Evolutionary conservation across 768 basidiomycete species (phyloP).

Genomic region (Lyophyllum atratum): DNA sequence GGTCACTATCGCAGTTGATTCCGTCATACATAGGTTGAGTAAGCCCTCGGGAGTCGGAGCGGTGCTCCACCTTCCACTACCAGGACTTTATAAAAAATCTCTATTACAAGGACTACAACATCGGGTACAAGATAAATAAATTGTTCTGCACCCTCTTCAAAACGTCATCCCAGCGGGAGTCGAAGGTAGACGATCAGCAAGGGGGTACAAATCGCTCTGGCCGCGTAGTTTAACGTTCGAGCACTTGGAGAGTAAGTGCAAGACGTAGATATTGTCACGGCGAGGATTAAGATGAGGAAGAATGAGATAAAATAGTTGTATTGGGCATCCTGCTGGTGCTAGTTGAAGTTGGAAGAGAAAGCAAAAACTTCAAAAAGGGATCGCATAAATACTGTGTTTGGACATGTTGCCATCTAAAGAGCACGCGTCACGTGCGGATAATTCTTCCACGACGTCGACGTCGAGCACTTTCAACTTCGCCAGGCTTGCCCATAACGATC

Average conservation of each 20-base stretch:
- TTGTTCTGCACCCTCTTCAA: slow-evolving; percentile 46
- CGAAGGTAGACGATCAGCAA: slow-evolving; percentile 63
- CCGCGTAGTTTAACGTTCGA: slow-evolving; percentile 72
- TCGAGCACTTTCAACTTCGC: too few species aligned
- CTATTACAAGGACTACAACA: not conserved
- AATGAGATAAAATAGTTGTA: not conserved
- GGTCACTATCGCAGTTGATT: not conserved
- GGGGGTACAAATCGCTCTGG: slow-evolving; percentile 43
- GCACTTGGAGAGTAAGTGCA: slow-evolving; percentile 44
- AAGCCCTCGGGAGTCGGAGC: not conserved
- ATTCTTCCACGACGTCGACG: not conserved
- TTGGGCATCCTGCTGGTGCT: not conserved
- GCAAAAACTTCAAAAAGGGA: not conserved
- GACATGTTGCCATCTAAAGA: slow-evolving; percentile 2
- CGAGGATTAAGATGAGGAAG: slow-evolving; percentile 15
- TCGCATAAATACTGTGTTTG: not conserved
- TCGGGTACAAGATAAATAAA: not conserved
- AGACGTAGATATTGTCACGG: slow-evolving; percentile 67
- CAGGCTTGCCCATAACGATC: too few species aligned
- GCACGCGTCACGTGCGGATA: slow-evolving; percentile 2
- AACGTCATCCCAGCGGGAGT: slow-evolving; percentile 41
- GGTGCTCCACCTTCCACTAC: too few species aligned
- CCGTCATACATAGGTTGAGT: not conserved
- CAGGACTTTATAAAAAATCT: too few species aligned
- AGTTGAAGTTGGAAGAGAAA: not conserved